Conservation (phyloP, 371 early-diverging fungal species). For the Mortierella sp. region DNA sequence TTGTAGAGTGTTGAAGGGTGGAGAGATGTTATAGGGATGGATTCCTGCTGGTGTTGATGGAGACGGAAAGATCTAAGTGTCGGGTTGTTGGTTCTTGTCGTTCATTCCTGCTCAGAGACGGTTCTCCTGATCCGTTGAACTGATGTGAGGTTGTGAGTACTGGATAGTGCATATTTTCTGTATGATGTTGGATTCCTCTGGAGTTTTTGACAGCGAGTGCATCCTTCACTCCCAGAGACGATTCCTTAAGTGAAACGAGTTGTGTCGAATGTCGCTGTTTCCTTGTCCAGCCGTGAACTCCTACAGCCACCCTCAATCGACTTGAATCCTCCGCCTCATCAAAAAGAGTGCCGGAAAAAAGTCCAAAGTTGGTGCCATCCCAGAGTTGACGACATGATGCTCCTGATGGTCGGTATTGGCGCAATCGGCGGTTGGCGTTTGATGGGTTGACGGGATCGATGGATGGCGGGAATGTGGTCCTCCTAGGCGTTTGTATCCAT, state of each 20-base stretch:
- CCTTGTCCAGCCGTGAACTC: no score
- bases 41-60: background rate
- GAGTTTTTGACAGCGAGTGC: background rate
- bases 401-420: background rate
- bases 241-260: background rate
- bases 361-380: background rate
- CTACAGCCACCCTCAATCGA: background rate
- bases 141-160: background rate
- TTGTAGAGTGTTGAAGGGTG: slow-evolving; percentile 7
- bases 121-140: background rate
- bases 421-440: background rate
- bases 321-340: background rate
- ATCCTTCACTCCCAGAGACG: background rate
- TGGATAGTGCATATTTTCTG: background rate
- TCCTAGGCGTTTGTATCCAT: background rate
- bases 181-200: slow-evolving; percentile 18
- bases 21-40: background rate
- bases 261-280: background rate
- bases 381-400: background rate
- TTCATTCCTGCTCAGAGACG: background rate
- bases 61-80: background rate
- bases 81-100: background rate
- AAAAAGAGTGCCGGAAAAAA: background rate
- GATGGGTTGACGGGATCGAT: slow-evolving; percentile 34
- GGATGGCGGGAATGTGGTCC: slow-evolving; percentile 16